Evolutionary conservation across 2,329 filamentous ascomycete genomes (phyloP), one percentile per base, ranked within the genome.

Genomic region (Hirsutella minnesotensis): DNA sequence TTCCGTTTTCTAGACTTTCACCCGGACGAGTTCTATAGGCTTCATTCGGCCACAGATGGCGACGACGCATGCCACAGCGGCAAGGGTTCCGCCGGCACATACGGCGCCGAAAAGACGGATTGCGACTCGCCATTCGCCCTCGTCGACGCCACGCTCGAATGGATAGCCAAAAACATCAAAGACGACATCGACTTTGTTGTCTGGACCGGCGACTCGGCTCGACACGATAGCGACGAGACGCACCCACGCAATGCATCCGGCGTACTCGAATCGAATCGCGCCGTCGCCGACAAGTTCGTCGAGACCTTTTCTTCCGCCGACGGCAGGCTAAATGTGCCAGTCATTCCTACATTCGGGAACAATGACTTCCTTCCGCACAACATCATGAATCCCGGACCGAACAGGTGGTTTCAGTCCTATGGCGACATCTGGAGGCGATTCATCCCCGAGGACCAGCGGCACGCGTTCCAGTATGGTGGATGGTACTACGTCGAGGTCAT

Each of bases 291-390:
- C 53, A 86, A 86, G 60, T 86, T 96, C 61, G 64, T 74, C 38
- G 75, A 88, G 18, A 71, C 84, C 9, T 95, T 95, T 31, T 68
- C 73, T 35, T 69, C 69, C n/a, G 67, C 68, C 29, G 68, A 75
- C 42, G 75, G 77, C 44, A 49, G 50, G 33, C 73, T 88, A 45
- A 62, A 72, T 12, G 74, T 96, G 4, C 90, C 92, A 4, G 77
- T 96, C 24, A 72, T 98, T 18, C 89, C 92, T 0, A 95, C 82
- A 0, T 81, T 95, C 52, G 92, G 92, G 47, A 98, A 98, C 67
- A 98, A 98, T 63, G 92, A 98, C 56, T 89, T 98, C 45, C 77
- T 95, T 46, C 92, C 92, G 1, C 92, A 98, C 66, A 98, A 98
- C 56, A 94, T 96, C 56, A 80, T 98, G 59, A 69, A 79, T 35